Percentiles rank a stretch among this genome's conserved stretches.
Evolutionary conservation across 257 asterid species (phyloP).

Genomic region (Rhazya stricta): DNA sequence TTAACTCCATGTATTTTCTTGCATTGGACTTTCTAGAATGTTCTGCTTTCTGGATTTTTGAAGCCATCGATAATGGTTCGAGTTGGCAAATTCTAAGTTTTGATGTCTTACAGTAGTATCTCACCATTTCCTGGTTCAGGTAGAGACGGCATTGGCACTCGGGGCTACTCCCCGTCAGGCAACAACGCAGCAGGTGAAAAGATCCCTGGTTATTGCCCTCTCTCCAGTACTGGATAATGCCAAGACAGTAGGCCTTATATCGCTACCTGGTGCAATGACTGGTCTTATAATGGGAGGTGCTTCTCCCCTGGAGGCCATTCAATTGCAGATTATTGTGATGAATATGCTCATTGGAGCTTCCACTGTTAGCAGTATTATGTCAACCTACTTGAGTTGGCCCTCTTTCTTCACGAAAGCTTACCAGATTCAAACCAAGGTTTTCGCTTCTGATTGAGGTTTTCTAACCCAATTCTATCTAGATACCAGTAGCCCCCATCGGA

Average conservation of each 20-base stretch:
- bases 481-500: too few species aligned
- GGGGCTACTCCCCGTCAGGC: conserved; percentile 98
- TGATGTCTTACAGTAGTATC: too few species aligned
- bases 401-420: conserved; percentile 84
- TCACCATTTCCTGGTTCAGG: conserved; percentile 30
- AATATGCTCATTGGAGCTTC: conserved; percentile 92
- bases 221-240: conserved; percentile 93
- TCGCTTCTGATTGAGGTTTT: conserved; percentile 42
- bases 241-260: conserved; percentile 78
- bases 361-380: conserved; percentile 68
- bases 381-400: conserved; percentile 89
- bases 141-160: conserved; percentile 84
- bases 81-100: not conserved
- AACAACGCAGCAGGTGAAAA: conserved; percentile 72
- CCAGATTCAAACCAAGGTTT: conserved; percentile 67
- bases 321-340: conserved; percentile 80
- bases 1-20: too few species aligned
- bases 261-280: conserved; percentile 97
- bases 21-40: too few species aligned
- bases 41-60: not conserved
- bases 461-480: not conserved
- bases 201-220: conserved; percentile 72
- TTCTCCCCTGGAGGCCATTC: conserved; percentile 88
- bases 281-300: conserved; percentile 99
- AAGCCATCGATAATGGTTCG: not conserved